Conservation (phyloP, 192 early-diverging fungal species). For the Coemansia umbellata region DNA sequence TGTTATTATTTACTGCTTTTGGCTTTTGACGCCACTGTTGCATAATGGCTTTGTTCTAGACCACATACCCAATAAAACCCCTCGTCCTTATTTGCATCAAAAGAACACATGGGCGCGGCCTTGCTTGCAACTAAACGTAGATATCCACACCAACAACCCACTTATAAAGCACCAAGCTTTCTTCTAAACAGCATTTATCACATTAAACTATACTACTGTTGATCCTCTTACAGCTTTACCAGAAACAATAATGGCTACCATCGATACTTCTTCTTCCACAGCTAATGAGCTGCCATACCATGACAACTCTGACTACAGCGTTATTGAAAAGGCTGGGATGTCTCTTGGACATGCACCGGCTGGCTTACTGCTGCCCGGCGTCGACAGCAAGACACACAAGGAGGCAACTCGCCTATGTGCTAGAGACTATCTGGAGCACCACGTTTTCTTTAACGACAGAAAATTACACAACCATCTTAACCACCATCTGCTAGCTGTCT, state of each 20-base stretch:
- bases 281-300: neutral
- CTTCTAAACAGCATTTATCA: no score
- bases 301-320: conserved; percentile 28
- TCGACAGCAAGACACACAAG: conserved; percentile 33
- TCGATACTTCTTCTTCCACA: neutral
- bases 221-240: no score
- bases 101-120: no score
- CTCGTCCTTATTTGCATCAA: no score
- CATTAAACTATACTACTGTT: no score
- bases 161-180: no score
- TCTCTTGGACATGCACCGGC: conserved; percentile 17
- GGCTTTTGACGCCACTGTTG: no score
- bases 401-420: conserved; percentile 49
- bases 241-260: neutral
- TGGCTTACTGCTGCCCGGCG: conserved; percentile 40
- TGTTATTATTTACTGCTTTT: no score
- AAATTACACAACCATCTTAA: conserved; percentile 58
- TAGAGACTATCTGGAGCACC: conserved; percentile 50
- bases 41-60: no score
- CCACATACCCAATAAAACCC: no score
- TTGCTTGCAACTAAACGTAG: no score
- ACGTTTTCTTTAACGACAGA: conserved; percentile 54
- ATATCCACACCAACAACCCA: no score
- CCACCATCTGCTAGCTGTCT: conserved; percentile 57
- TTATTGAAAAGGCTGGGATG: conserved; percentile 28